phyloP scores from a whole-genome alignment of 2,329 filamentous ascomycete species.

The Cytospora paraplurivora region DNA sequence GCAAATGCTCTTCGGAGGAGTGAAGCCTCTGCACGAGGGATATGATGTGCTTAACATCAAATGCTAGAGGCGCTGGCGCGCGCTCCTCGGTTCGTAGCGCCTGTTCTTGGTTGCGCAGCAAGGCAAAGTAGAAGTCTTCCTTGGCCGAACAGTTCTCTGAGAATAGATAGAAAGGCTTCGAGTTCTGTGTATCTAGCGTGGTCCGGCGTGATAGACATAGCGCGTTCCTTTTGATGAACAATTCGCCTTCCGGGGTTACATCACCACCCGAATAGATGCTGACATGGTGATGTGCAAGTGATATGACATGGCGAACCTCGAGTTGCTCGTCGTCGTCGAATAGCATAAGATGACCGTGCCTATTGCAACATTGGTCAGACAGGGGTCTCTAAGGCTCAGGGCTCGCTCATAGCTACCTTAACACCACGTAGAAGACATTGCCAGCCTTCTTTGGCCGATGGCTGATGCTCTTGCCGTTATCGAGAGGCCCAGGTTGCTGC shows the following conservation, averaged over 20 bases:
- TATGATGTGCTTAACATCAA: conserved; percentile 85
- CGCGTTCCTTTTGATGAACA: conserved; percentile 94
- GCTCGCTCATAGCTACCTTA: conserved; percentile 62
- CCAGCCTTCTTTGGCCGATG: conserved; percentile 66
- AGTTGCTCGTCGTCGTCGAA: conserved; percentile 95
- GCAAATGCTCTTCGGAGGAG: conserved; percentile 85
- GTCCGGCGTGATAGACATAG: conserved; percentile 73
- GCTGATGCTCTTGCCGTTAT: conserved; percentile 50
- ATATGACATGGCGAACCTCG: conserved; percentile 95
- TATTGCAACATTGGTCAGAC: conserved; percentile 39
- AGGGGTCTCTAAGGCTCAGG: background rate
- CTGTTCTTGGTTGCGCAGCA: conserved; percentile 81
- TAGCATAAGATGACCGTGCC: conserved; percentile 94
- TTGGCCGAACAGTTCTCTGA: conserved; percentile 95
- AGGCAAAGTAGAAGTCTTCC: conserved; percentile 95
- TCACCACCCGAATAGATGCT: conserved; percentile 82
- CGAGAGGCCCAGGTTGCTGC: conserved; percentile 48
- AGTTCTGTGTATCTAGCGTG: conserved; percentile 57
- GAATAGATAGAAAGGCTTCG: conserved; percentile 91
- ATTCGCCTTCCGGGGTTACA: conserved; percentile 81
- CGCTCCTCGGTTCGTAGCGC: conserved; percentile 57
- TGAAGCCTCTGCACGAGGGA: conserved; percentile 87
- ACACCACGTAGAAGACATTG: conserved; percentile 90
- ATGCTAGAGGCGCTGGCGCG: conserved; percentile 71
- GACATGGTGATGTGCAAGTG: conserved; percentile 82